Conservation (phyloP, 2,329 filamentous ascomycete species). For the Coniochaeta sp. region DNA sequence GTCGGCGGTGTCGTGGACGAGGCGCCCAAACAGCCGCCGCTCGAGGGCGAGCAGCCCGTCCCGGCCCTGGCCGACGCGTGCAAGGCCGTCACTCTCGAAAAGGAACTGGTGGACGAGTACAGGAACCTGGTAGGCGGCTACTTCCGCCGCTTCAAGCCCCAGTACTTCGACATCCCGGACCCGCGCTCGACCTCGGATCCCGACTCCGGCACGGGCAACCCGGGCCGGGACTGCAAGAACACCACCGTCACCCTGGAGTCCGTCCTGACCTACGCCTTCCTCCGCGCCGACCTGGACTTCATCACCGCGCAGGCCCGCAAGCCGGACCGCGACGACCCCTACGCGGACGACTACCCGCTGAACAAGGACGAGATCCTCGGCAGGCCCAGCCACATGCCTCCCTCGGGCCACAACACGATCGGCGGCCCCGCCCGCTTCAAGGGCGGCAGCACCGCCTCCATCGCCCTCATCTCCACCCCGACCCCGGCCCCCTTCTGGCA, state of each 20-base stretch:
- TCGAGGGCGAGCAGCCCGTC: slow-evolving; percentile 32
- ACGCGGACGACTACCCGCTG: slow-evolving; percentile 66
- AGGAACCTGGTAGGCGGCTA: slow-evolving; percentile 84
- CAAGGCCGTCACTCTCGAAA: slow-evolving; percentile 62
- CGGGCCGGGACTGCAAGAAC: slow-evolving; percentile 15
- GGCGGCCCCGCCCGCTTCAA: slow-evolving; percentile 76
- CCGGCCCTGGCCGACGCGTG: slow-evolving; percentile 43
- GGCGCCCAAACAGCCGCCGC: slow-evolving; percentile 26
- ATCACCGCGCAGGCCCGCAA: slow-evolving; percentile 82
- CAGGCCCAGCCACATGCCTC: slow-evolving; percentile 40
- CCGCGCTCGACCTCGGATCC: neutral
- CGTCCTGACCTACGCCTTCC: slow-evolving; percentile 83
- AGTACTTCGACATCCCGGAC: slow-evolving; percentile 51
- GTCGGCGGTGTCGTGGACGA: slow-evolving; percentile 23
- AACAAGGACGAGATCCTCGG: slow-evolving; percentile 82
- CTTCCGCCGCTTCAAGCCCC: slow-evolving; percentile 81
- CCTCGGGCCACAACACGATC: slow-evolving; percentile 50
- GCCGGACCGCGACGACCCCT: slow-evolving; percentile 62
- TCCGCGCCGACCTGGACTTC: slow-evolving; percentile 92
- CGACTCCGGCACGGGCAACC: slow-evolving; percentile 1
- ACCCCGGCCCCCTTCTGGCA: slow-evolving; percentile 94
- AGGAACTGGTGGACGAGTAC: slow-evolving; percentile 67
- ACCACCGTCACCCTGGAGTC: slow-evolving; percentile 59
- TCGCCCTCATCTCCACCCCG: slow-evolving; percentile 86
- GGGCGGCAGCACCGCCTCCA: slow-evolving; percentile 85